phyloP scores from a whole-genome alignment of 495 filamentous ascomycete species.

The Collariella sp. region DNA sequence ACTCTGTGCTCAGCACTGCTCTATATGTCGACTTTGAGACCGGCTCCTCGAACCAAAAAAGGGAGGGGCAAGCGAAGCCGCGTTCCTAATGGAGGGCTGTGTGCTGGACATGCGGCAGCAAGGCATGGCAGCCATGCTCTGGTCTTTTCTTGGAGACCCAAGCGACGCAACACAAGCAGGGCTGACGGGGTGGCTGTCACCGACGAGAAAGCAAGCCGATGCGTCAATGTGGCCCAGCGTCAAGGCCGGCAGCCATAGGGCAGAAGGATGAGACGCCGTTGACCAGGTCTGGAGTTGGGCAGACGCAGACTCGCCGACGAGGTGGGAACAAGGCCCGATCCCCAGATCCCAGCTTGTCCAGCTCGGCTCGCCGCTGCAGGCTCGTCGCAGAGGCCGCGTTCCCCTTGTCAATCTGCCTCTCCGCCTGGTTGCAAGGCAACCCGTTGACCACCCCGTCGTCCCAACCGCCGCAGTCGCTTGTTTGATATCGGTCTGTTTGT shows the following conservation, averaged over 20 bases:
- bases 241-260: neutral
- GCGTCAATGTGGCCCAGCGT: neutral
- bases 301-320: too few relatives aligned
- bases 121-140: neutral
- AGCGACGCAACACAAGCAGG: neutral
- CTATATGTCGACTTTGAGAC: too few relatives aligned
- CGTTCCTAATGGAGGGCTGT: too few relatives aligned
- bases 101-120: neutral
- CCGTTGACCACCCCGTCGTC: neutral
- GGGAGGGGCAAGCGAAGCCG: too few relatives aligned
- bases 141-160: neutral
- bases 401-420: too few relatives aligned
- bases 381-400: too few relatives aligned
- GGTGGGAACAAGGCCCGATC: too few relatives aligned
- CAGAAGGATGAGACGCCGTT: neutral
- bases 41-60: too few relatives aligned
- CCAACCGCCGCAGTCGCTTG: neutral
- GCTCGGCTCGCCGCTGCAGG: neutral
- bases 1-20: too few relatives aligned
- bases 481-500: neutral
- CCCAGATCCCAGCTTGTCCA: too few relatives aligned
- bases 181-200: neutral
- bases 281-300: too few relatives aligned
- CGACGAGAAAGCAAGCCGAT: neutral
- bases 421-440: too few relatives aligned